These are phyloP conservation scores for Sporisorium exsertum DNA, from an alignment of 1,284 basidiomycete species.

Conservation along the genomic window DNA sequence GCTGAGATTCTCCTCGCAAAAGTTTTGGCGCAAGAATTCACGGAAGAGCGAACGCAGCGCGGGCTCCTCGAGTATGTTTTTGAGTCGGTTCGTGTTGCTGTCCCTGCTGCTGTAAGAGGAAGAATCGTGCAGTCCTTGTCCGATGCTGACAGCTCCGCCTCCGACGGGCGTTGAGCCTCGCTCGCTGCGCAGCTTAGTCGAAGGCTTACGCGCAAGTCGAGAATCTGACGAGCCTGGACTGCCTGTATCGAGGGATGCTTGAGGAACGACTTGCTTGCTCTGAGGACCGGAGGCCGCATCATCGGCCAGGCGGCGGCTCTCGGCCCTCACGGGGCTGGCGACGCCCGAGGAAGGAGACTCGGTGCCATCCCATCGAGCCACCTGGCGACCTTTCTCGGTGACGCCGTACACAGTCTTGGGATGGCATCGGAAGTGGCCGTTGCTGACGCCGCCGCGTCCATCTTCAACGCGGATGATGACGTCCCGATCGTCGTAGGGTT, in stretches of 20 bases:
- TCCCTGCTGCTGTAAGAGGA: conserved; percentile 69
- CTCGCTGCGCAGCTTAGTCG: conserved; percentile 76
- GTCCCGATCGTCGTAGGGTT: conserved; percentile 52
- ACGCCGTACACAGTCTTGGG: conserved; percentile 93
- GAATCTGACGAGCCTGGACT: conserved; percentile 70
- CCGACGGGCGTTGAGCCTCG: conserved; percentile 9
- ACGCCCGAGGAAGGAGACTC: conserved; percentile 24
- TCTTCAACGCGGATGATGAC: conserved; percentile 62
- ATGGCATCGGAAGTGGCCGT: conserved; percentile 87
- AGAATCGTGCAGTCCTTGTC: conserved; percentile 48
- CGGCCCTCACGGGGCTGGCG: conserved; percentile 26
- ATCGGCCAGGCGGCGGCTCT: conserved; percentile 13
- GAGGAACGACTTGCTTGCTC: conserved; percentile 4
- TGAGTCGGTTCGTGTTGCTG: conserved; percentile 91
- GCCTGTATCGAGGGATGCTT: conserved; percentile 17
- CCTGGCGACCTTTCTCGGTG: conserved; percentile 86
- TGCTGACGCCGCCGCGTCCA: conserved; percentile 45
- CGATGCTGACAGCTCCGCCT: conserved; percentile 15
- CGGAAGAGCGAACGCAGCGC: conserved; percentile 89
- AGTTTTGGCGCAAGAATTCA: conserved; percentile 91
- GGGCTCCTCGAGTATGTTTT: conserved; percentile 92
- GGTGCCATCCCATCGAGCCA: conserved; percentile 77
- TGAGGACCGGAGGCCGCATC: conserved; percentile 1
- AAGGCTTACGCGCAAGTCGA: conserved; percentile 81
- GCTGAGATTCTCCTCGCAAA: conserved; percentile 96